These are phyloP conservation scores for Backusella mclennaniae DNA, from an alignment of 192 early-diverging fungal genomes.

Conservation along the genomic window DNA sequence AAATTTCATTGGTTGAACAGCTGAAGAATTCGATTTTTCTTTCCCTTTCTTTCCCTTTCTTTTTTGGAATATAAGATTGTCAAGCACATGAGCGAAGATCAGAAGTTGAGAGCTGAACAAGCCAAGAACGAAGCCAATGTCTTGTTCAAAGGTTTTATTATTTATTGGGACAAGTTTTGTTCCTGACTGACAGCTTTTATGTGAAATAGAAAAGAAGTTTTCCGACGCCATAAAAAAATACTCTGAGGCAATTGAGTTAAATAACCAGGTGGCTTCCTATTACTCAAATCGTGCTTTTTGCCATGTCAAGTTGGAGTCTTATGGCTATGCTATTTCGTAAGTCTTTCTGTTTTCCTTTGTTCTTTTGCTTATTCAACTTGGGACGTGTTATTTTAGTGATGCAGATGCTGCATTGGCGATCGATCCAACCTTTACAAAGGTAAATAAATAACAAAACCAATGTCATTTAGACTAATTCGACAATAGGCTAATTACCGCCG, in stretches of 20 bases:
- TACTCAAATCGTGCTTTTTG: constrained; percentile 93
- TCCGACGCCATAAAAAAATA: constrained; percentile 91
- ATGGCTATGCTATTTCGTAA: constrained; percentile 72
- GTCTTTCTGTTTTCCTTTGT: background rate
- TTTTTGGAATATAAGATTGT: constrained; percentile 5
- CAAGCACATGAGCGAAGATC: constrained; percentile 6
- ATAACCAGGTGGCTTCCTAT: constrained; percentile 82
- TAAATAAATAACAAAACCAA: constrained; percentile 7
- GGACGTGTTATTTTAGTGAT: constrained; percentile 54
- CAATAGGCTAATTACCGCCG: constrained; percentile 85
- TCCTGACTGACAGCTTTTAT: background rate
- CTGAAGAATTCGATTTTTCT: background rate
- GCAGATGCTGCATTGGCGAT: constrained; percentile 81
- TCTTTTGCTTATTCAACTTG: background rate
- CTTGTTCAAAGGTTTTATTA: constrained; percentile 51
- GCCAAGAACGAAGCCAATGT: constrained; percentile 70
- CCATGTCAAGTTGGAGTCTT: constrained; percentile 82
- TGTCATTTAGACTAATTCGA: background rate
- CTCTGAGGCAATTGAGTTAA: constrained; percentile 79
- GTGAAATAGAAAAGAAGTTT: constrained; percentile 53
- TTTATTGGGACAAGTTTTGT: background rate
- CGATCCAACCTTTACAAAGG: constrained; percentile 81
- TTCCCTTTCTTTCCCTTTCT: background rate
- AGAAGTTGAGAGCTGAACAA: constrained; percentile 42
- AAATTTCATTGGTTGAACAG: background rate